A percentile compares a stretch with the other conserved stretches of the same genome.
These are phyloP conservation scores for Magnusiomyces suaveolens DNA, from an alignment of 1,139 yeast genomes.

Conservation along the genomic window DNA sequence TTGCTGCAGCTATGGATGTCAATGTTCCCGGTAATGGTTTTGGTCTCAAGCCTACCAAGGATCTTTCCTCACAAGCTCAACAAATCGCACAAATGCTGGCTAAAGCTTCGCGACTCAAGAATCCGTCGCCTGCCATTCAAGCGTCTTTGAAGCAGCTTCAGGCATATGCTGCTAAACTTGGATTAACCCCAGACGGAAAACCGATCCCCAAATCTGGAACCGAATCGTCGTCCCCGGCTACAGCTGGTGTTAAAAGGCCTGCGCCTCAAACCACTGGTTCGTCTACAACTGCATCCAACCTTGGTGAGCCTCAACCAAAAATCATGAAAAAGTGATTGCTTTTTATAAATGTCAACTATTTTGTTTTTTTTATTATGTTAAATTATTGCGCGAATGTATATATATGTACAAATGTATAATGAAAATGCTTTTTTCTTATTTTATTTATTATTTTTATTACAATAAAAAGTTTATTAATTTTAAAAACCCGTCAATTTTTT, in stretches of 20 bases:
- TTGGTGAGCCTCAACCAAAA: background rate
- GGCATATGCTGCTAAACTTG: constrained; percentile 27
- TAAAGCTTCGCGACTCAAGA: constrained; percentile 31
- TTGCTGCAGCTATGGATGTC: background rate
- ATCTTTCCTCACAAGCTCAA: constrained; percentile 18
- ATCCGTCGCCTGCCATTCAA: constrained; percentile 30
- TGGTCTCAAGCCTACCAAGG: constrained; percentile 6
- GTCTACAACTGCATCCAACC: background rate
- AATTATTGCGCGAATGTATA: no score
- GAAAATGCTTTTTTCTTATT: no score
- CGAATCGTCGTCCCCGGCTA: background rate
- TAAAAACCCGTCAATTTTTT: no score
- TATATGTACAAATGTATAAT: no score
- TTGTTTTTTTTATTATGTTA: no score
- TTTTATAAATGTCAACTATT: no score
- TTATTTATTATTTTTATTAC: no score
- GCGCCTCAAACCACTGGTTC: background rate
- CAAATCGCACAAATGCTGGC: constrained; percentile 30
- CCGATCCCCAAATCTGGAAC: background rate
- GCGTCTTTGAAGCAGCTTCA: constrained; percentile 32
- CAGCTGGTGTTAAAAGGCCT: background rate
- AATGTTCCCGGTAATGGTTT: no score
- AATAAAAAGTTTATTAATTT: no score
- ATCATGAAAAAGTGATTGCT: background rate
- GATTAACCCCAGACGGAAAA: constrained; percentile 7